phyloP scores from a whole-genome alignment of 2,329 filamentous ascomycete genomes.

The Diaporthe sp. region DNA sequence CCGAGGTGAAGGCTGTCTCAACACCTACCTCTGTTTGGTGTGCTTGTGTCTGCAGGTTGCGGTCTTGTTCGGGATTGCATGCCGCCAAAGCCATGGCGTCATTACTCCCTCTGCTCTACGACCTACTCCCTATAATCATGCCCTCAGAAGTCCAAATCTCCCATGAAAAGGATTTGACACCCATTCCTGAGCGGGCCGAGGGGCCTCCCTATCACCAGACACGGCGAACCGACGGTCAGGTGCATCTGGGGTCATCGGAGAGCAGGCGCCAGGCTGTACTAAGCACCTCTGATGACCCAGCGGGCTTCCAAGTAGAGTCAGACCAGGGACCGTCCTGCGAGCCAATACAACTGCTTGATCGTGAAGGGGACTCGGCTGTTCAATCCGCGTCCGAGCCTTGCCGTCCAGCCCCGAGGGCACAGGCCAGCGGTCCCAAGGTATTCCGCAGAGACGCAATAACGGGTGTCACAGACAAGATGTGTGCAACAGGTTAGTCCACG shows the following conservation, averaged over 20 bases:
- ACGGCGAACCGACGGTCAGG: conserved; percentile 34
- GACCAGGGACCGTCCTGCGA: conserved; percentile 54
- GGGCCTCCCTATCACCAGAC: conserved; percentile 27
- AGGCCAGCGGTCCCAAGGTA: conserved; percentile 48
- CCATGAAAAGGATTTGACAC: conserved; percentile 49
- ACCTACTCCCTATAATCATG: conserved; percentile 71
- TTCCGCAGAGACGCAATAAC: conserved; percentile 69
- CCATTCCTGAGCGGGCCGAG: conserved; percentile 32
- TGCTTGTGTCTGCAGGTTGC: neutral
- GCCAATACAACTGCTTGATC: conserved; percentile 41
- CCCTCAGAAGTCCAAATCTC: conserved; percentile 71
- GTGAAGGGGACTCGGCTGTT: conserved; percentile 14
- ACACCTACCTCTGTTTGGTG: neutral
- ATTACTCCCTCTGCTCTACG: conserved; percentile 68
- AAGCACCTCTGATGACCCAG: conserved; percentile 5
- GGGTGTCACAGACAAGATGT: conserved; percentile 74
- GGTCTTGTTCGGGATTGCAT: neutral
- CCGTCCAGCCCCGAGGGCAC: conserved; percentile 45
- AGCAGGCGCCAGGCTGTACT: conserved; percentile 32
- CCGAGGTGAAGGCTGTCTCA: neutral
- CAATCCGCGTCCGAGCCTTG: neutral
- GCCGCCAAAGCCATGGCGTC: conserved; percentile 58
- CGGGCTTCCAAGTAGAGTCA: conserved; percentile 7
- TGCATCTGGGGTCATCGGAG: conserved; percentile 37
- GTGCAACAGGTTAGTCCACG: conserved; percentile 69